A percentile compares a stretch with the other conserved stretches of the same genome.
Evolutionary conservation across 805 yeast genomes (phyloP).

Genomic region (Yamadazyma laniorum): DNA sequence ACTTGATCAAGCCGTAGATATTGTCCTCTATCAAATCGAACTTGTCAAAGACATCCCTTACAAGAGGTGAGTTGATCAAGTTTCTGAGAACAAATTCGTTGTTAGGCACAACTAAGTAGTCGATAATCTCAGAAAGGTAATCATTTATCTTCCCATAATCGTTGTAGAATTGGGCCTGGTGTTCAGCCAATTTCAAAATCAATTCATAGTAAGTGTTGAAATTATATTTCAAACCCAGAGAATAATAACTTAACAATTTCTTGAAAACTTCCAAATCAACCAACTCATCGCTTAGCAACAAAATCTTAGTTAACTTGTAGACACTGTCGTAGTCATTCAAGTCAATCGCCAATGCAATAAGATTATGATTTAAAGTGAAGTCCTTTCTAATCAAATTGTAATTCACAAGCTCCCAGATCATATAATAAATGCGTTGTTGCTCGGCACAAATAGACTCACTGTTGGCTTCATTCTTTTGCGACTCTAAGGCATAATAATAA

Average conservation of each 20-base stretch:
- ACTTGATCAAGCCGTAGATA: conserved; percentile 28
- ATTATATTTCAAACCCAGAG: conserved; percentile 14
- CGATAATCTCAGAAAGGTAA: conserved; percentile 30
- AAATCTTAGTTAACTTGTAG: conserved; percentile 36
- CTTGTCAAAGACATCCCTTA: conserved; percentile 23
- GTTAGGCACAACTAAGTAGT: conserved; percentile 18
- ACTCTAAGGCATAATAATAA: conserved; percentile 19
- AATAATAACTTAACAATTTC: conserved; percentile 29
- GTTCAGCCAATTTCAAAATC: conserved; percentile 33
- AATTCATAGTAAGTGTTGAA: conserved; percentile 30
- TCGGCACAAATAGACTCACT: conserved; percentile 1
- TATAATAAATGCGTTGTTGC: conserved; percentile 12
- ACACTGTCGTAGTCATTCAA: conserved; percentile 32
- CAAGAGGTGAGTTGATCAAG: conserved; percentile 30
- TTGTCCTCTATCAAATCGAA: conserved; percentile 30
- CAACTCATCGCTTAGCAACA: conserved; percentile 30
- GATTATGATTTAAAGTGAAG: conserved; percentile 21
- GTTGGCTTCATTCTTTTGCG: conserved; percentile 7
- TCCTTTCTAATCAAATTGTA: conserved; percentile 37
- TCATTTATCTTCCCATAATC: conserved; percentile 22
- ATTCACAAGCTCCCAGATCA: conserved; percentile 33
- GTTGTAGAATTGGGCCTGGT: conserved; percentile 27
- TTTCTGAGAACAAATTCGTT: conserved; percentile 11
- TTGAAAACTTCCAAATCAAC: conserved; percentile 28
- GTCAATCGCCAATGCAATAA: conserved; percentile 32